Percentiles rank a stretch among this genome's conserved stretches.
Evolutionary conservation across 1,139 yeast genomes (phyloP).

Genomic region (Citeromyces hawaiiensis): DNA sequence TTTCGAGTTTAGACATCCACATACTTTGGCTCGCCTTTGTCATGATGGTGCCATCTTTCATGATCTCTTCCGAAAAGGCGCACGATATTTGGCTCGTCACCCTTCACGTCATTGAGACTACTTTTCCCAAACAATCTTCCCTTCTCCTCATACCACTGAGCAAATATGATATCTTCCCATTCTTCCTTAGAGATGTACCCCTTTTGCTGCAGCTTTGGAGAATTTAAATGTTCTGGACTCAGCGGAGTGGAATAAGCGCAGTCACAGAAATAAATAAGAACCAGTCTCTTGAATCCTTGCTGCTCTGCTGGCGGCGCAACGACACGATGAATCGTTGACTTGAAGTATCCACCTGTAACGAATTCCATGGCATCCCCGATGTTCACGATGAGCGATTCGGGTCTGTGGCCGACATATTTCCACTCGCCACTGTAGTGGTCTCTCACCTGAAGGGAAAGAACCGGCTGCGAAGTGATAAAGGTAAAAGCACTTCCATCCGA

Average conservation of each 20-base stretch:
- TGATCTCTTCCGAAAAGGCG: conserved; percentile 24
- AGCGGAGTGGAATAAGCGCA: conserved; percentile 19
- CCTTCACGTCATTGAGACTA: conserved; percentile 14
- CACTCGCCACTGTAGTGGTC: conserved; percentile 32
- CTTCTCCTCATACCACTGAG: conserved; percentile 27
- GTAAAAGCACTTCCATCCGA: conserved; percentile 35
- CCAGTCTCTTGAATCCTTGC: conserved; percentile 22
- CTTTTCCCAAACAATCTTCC: conserved; percentile 25
- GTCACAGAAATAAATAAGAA: conserved; percentile 29
- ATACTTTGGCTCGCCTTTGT: neutral
- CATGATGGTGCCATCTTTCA: conserved; percentile 26
- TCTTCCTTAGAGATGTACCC: conserved; percentile 21
- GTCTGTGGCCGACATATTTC: conserved; percentile 32
- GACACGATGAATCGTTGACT: conserved; percentile 32
- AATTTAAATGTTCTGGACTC: conserved; percentile 26
- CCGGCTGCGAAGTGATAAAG: conserved; percentile 34
- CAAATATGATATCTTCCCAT: conserved; percentile 24
- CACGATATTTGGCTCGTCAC: conserved; percentile 26
- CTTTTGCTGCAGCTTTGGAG: conserved; percentile 22
- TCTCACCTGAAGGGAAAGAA: conserved; percentile 32
- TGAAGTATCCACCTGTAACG: conserved; percentile 34
- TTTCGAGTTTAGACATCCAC: neutral
- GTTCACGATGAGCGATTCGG: conserved; percentile 31
- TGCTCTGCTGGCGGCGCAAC: conserved; percentile 33
- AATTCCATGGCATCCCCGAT: conserved; percentile 36